phyloP scores from a whole-genome alignment of 225 moss, liverwort and hornwort species.

The Rhytidiadelphus loreus region DNA sequence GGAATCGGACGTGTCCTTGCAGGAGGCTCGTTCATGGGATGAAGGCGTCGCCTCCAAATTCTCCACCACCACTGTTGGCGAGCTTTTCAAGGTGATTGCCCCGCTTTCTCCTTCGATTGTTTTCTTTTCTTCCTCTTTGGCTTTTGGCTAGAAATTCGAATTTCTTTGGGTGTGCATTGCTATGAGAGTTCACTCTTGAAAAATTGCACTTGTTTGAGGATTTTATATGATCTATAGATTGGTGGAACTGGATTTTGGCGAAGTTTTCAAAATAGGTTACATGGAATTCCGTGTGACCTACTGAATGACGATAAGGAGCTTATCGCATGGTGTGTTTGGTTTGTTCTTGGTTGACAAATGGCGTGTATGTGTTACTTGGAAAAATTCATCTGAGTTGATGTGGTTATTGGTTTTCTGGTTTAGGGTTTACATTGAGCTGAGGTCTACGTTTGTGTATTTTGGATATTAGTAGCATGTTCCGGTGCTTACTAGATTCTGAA shows the following conservation, averaged over 20 bases:
- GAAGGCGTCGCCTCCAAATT: slow-evolving; percentile 80
- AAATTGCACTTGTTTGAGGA: neutral
- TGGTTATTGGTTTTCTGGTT: neutral
- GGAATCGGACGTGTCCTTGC: slow-evolving; percentile 49
- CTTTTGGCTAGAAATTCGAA: neutral
- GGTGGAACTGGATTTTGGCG: neutral
- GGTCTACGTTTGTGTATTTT: neutral
- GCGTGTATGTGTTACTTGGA: neutral
- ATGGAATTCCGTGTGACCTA: neutral
- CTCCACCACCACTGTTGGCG: slow-evolving; percentile 50
- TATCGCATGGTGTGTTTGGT: neutral
- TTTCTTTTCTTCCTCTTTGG: neutral
- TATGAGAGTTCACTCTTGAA: neutral
- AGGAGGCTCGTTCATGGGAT: slow-evolving; percentile 84
- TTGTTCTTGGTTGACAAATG: neutral
- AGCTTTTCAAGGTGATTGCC: slow-evolving; percentile 68
- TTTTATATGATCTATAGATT: neutral
- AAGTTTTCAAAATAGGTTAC: neutral
- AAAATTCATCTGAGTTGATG: neutral
- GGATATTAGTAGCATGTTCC: neutral
- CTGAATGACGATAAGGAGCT: neutral
- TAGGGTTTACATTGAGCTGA: neutral
- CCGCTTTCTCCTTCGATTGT: neutral
- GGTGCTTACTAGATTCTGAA: neutral
- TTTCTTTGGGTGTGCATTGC: neutral